phyloP scores from a whole-genome alignment of 495 filamentous ascomycete genomes.

The Penicillium waksmanii region DNA sequence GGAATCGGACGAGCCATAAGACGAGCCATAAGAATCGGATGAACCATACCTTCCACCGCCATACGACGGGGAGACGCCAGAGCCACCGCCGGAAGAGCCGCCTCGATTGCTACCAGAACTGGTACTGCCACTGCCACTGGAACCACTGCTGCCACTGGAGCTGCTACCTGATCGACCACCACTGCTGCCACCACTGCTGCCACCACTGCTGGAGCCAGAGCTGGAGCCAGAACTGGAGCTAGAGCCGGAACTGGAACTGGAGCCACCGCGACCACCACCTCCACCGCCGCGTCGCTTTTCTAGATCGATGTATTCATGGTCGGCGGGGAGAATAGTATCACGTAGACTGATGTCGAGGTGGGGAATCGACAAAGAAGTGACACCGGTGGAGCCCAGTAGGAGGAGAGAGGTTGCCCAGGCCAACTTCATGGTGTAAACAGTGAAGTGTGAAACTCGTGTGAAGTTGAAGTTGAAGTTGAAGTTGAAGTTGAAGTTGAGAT shows the following conservation, averaged over 20 bases:
- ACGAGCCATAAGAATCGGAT: constrained; percentile 6
- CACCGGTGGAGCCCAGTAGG: constrained; percentile 35
- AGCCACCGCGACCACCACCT: constrained; percentile 34
- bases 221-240: constrained; percentile 8
- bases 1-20: neutral
- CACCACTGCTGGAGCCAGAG: neutral
- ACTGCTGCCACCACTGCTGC: constrained; percentile 26
- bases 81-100: constrained; percentile 55
- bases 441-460: neutral
- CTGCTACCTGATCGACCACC: constrained; percentile 19
- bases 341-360: constrained; percentile 27
- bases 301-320: constrained; percentile 30
- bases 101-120: constrained; percentile 53
- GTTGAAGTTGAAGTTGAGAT: neutral
- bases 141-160: constrained; percentile 23
- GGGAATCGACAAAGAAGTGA: constrained; percentile 34
- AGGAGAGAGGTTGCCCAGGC: constrained; percentile 29
- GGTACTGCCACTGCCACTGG: constrained; percentile 23
- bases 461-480: neutral
- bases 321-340: constrained; percentile 18
- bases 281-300: constrained; percentile 52
- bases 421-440: constrained; percentile 35
- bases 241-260: constrained; percentile 20
- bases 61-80: constrained; percentile 17
- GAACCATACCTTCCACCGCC: constrained; percentile 27